Evolutionary conservation across 2,329 filamentous ascomycete species (phyloP), one percentile per base, ranked within the genome.

Genomic region (Ramularia endophylla): DNA sequence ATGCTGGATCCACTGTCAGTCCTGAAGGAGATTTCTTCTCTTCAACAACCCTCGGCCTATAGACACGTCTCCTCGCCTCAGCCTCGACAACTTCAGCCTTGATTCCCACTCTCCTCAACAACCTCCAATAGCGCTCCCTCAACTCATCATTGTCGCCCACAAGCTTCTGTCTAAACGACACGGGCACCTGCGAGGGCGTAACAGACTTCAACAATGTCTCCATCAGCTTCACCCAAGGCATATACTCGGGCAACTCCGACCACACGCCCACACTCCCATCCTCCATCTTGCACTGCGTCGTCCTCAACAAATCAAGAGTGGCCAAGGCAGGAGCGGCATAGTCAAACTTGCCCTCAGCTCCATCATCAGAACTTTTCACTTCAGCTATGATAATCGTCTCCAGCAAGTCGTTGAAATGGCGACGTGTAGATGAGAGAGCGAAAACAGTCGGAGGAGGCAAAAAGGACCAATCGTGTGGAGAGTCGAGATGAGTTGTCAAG

Each of bases 251-350:
- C 20, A 38, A n/a, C 9, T 36, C 30, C 11, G 22, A 6, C 6
- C 22, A n/a, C 11, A 25, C 22, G 6, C 22, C 22, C 22, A 25
- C 22, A 6, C 6, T 25, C 22, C 22, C 22, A 25, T 25, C 22
- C 6, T 25, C 22, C 22, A 25, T 25, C 22, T 25, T 25, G 11
- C 22, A 25, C 22, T 6, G 22, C 22, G 22, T 25, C 22, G 22
- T 25, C 19, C 38, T 38, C n/a, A 53, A 37, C 7, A 53, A 20
- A 27, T 52, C 46, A 13, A 51, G 39, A 9, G 52, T 56, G 17
- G 52, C 11, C 19, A 54, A 29, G 12, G 50, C 53, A 27, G 52
- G 32, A 36, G 48, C 52, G 7, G 48, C 42, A 38, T 44, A 53
- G 39, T 56, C 51, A 13, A 27, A 8, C 16, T 27, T 43, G 22